Evolutionary conservation across 2,329 filamentous ascomycete species (phyloP), one percentile per base, ranked within the genome.

Genomic region (Fusarium temperatum): DNA sequence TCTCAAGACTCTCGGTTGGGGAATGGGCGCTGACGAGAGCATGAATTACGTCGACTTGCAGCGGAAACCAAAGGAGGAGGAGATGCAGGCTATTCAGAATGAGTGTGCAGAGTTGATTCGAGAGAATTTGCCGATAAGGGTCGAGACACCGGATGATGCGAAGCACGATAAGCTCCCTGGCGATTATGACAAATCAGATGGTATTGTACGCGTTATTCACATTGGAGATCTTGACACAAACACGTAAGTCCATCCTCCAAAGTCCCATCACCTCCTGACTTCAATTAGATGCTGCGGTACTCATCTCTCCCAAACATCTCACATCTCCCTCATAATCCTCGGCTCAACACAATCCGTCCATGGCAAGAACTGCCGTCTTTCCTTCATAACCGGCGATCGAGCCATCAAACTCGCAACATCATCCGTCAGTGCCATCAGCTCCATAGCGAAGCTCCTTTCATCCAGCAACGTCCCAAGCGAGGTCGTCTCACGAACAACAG

Each of bases 11-110:
- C 64, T 81, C 0, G 80, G 80, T 0, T 81, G 80, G 80, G 80
- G 80, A 0, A 81, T 81, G 78, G 79, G 80, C 0, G 54, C 68
- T 18, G 74, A 74, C 0, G 80, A 70, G 1, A 60, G 63, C 1
- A 79, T 80, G 72, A 81, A 81, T 14, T 81, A 81, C n/a, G 76
- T 81, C 4, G 80, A 81, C 20, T 22, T 81, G 1, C 72, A 77
- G 5, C 76, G 80, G 0, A 81, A 80, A 6, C 80, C 80, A 0
- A 73, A 76, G 0, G 63, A 69, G 1, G 64, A 74, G 0, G 80
- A 81, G 41, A 63, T 79, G 8, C 69, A 75, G 22, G 58, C 57
- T 13, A 77, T 81, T 17, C 80, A 79, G n/a, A 59, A 20, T 7
- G 58, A 68, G 18, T 81, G 80, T 63, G 77, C 71, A 9, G 68